These are phyloP conservation scores for Thraustotheca clavata DNA, from an alignment of 352 stramenopile species.

Conservation along the genomic window DNA sequence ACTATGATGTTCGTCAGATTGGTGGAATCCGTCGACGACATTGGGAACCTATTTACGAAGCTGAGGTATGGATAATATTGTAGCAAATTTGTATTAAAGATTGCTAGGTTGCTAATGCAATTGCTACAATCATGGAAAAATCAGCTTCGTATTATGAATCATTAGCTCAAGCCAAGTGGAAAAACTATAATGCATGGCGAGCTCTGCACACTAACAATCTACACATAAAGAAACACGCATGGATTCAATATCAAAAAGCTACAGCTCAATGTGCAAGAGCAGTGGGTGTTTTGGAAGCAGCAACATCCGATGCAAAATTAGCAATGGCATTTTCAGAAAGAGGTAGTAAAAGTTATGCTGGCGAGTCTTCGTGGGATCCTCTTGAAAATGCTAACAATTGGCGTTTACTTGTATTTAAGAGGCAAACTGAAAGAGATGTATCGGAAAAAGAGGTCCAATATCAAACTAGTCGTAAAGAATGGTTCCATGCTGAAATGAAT, in stretches of 20 bases:
- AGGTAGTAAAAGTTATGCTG: neutral
- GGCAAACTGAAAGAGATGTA: constrained; percentile 37
- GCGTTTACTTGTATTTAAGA: constrained; percentile 53
- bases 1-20: neutral
- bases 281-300: neutral
- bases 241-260: constrained; percentile 4
- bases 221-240: constrained; percentile 15
- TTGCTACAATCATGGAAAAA: neutral
- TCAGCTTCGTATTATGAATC: neutral
- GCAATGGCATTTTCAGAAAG: constrained; percentile 12
- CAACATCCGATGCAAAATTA: neutral
- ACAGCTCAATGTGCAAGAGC: neutral
- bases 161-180: neutral
- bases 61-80: neutral
- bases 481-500: constrained; percentile 55
- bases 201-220: constrained; percentile 18
- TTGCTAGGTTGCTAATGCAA: neutral
- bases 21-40: neutral
- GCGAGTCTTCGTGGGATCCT: constrained; percentile 42
- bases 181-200: neutral
- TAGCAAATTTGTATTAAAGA: neutral
- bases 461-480: constrained; percentile 35
- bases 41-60: constrained; percentile 17
- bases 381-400: constrained; percentile 79
- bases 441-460: constrained; percentile 29